Percentiles rank a stretch among this genome's conserved stretches.
Conservation (phyloP, 768 basidiomycete species). For the Podaxis mareebaensis region DNA sequence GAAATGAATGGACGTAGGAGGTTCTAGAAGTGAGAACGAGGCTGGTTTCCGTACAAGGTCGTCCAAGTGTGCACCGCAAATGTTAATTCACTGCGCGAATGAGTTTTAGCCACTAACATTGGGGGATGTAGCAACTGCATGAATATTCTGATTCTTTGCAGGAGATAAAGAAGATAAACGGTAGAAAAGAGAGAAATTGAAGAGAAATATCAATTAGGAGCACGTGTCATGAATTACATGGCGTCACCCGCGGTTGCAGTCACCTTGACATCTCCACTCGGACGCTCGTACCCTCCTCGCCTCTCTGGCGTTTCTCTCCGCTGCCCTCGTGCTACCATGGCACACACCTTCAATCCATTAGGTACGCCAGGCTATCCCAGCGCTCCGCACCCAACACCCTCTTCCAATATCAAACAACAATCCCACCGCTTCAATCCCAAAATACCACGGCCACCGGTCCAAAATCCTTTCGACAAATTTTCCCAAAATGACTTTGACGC, state of each 20-base stretch:
- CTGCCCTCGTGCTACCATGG: conserved; percentile 18
- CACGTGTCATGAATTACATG: neutral
- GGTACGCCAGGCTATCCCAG: conserved; percentile 11
- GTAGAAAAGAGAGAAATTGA: too few relatives aligned
- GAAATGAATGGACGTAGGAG: neutral
- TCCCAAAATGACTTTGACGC: conserved; percentile 66
- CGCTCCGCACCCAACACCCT: conserved; percentile 26
- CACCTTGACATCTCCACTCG: too few relatives aligned
- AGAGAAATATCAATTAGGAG: neutral
- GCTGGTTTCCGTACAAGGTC: neutral
- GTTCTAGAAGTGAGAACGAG: neutral
- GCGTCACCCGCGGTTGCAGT: neutral
- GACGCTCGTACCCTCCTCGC: neutral
- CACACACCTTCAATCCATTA: conserved; percentile 15
- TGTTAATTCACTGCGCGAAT: too few relatives aligned
- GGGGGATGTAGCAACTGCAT: too few relatives aligned
- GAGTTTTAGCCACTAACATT: too few relatives aligned
- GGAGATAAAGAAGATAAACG: too few relatives aligned
- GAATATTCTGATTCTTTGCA: too few relatives aligned
- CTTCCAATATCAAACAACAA: conserved; percentile 19
- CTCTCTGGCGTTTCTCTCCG: neutral
- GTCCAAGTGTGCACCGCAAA: neutral
- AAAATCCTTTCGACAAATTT: conserved; percentile 77
- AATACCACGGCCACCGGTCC: conserved; percentile 47
- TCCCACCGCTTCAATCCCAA: conserved; percentile 12